Percentiles rank a stretch among this genome's conserved stretches.
Evolutionary conservation across 805 yeast species (phyloP).

Genomic region (Zygosaccharomyces bisporus): DNA sequence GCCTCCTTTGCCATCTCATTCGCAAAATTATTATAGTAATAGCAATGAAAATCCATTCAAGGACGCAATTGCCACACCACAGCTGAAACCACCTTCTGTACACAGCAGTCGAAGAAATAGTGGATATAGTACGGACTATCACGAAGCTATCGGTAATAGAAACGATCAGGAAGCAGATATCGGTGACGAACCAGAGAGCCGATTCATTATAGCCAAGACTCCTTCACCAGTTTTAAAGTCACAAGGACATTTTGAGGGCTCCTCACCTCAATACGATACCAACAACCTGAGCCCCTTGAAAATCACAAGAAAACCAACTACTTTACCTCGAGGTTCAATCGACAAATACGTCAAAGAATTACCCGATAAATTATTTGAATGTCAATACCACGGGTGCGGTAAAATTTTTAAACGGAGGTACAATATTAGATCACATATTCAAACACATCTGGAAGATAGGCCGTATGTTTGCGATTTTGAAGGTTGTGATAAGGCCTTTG

Average conservation of each 20-base stretch:
- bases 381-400: conserved; percentile 74
- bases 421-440: conserved; percentile 91
- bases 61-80: conserved; percentile 15
- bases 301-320: conserved; percentile 32
- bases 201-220: conserved; percentile 37
- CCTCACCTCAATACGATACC: conserved; percentile 21
- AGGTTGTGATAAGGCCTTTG: conserved; percentile 79
- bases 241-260: conserved; percentile 33
- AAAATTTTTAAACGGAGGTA: conserved; percentile 84
- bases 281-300: conserved; percentile 23
- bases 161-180: conserved; percentile 4
- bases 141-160: conserved; percentile 1
- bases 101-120: conserved; percentile 14
- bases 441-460: conserved; percentile 91
- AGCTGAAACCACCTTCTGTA: conserved; percentile 16
- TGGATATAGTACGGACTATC: conserved; percentile 10
- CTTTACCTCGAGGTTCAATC: conserved; percentile 83
- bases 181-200: conserved; percentile 34
- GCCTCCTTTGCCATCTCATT: conserved; percentile 1
- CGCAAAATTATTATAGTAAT: conserved; percentile 1
- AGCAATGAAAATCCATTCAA: conserved; percentile 13
- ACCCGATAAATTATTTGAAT: conserved; percentile 66
- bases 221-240: conserved; percentile 45
- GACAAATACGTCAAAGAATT: conserved; percentile 83
- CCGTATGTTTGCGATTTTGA: conserved; percentile 72